A percentile compares a stretch with the other conserved stretches of the same genome.
Conservation (phyloP, 257 asterid species). For the Lycium ferocissimum region DNA sequence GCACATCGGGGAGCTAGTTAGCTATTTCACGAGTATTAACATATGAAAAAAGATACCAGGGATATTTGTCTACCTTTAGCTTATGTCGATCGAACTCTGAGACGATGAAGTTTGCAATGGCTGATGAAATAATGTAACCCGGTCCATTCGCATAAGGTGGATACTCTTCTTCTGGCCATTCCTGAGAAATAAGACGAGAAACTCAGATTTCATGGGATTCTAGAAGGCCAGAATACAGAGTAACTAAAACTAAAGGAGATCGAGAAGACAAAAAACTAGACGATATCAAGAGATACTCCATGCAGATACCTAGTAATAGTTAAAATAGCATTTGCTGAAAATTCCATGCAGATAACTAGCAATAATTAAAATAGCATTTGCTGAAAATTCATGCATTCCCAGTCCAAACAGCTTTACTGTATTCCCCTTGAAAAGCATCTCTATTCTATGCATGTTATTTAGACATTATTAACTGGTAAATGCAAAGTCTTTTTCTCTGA, state of each 20-base stretch:
- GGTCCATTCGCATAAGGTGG: constrained; percentile 99
- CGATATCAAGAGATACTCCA: not conserved
- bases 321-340: constrained; percentile 1
- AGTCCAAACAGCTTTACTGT: not conserved
- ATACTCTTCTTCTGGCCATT: constrained; percentile 96
- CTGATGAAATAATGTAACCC: constrained; percentile 81
- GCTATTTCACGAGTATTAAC: not conserved
- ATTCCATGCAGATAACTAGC: not conserved
- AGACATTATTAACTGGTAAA: not conserved
- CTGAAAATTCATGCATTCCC: not conserved
- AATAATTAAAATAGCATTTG: not conserved
- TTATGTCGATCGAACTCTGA: constrained; percentile 63
- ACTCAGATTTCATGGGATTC: not conserved
- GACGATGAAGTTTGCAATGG: constrained; percentile 72
- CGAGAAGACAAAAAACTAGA: constrained; percentile 1
- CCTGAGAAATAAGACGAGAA: constrained; percentile 50
- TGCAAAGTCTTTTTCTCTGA: not conserved
- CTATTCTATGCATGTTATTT: not conserved
- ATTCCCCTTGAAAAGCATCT: constrained; percentile 6
- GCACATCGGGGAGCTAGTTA: not conserved
- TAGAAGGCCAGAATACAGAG: not conserved
- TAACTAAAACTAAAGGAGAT: not conserved
- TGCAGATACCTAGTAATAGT: not conserved
- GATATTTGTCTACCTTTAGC: constrained; percentile 61
- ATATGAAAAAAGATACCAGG: not conserved